Evolutionary conservation across 495 filamentous ascomycete species (phyloP), one percentile per base, ranked within the genome.

Genomic region (Penicillium chermesinum): DNA sequence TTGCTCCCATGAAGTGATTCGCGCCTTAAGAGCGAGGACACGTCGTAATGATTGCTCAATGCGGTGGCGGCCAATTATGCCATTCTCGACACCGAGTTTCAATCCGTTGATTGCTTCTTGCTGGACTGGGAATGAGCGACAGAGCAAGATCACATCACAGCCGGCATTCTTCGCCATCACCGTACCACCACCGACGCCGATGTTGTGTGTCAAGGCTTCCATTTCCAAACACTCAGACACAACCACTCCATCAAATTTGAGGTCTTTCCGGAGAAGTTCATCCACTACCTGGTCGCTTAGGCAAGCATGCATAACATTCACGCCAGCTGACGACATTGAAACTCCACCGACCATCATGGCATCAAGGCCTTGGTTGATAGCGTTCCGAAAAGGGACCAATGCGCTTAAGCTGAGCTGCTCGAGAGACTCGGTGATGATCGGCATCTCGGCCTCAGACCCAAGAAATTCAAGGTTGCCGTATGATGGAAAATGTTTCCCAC

Each of bases 211-310:
- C 12, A 95, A 75, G 1, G 88, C 88, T 54, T 95, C 89, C 89
- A 95, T 95, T 63, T 95, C 89, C n/a, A 95, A 72, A 48, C 89
- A 95, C 57, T 95, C 89, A 0, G 89, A 94, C 36, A 95, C 86
- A n/a, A 89, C 88, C 6, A 95, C 89, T 2, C 89, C 89, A 47
- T 88, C 76, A 57, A 95, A 95, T 7, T 86, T 83, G 37, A 95
- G 75, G 50, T 94, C 87, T 40, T 84, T 83, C 14, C 89, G 77
- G 13, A 95, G 68, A 13, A 95, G 70, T 32, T 89, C 87, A 50
- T 95, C 86, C 16, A 95, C 87, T 5, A 95, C 88, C 57, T 94
- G 89, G 49, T 94, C 87, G 9, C 87, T 91, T 7, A 95, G 74
- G 58, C 89, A 95, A 36, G 89, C 89, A 61, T 95, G 89, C 83